Evolutionary conservation across 148 eudicot genomes (phyloP), one percentile per base, ranked within the genome.

Genomic region (Nepenthes gracilis): DNA sequence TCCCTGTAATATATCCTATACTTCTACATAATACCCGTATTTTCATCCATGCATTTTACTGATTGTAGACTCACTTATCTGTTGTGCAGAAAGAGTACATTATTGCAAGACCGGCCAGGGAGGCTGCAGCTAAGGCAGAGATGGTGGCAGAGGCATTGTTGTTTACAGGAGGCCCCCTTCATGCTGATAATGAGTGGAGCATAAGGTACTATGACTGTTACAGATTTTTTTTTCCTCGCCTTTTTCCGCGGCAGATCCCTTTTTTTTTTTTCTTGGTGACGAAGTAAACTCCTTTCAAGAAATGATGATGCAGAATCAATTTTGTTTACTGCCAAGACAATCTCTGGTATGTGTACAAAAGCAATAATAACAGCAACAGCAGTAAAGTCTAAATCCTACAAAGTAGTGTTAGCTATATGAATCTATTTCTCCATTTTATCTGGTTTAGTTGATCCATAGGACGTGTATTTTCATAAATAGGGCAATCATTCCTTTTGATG

Each of bases 141-240:
- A 64, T 77, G 79, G 86, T 81, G 62, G 87, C 72, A 70, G 90
- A 87, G 72, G 74, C 77, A 68, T 38, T 63, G 54, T 40, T 64
- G 66, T 68, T 49, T 53, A 53, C 69, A 35, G 96, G 85, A 64
- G 35, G 47, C 70, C 84, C 96, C 61, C 57, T 91, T 72, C 97
- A 87, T 65, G 80, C 38, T 55, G 97, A 91, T 62, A 91, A 91
- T 77, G 97, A 91, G 65, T 91, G 96, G 96, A 81, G 74, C 61
- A 91, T 91, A 62, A 85, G 97, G 97, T 91, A 72, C 52, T 12
- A 23, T 11, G 59, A 40, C 54, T 48, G 54, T 48, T 59, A 0
- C 11, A 2, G 53, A 6, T 5, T 49, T 11, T n/a, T 47, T 7
- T 9, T 33, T 12, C 23, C 51, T 34, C 9, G 23, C 23, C 23